Conservation (phyloP, 1,284 basidiomycete genomes). For the Austroboletus niveus region DNA sequence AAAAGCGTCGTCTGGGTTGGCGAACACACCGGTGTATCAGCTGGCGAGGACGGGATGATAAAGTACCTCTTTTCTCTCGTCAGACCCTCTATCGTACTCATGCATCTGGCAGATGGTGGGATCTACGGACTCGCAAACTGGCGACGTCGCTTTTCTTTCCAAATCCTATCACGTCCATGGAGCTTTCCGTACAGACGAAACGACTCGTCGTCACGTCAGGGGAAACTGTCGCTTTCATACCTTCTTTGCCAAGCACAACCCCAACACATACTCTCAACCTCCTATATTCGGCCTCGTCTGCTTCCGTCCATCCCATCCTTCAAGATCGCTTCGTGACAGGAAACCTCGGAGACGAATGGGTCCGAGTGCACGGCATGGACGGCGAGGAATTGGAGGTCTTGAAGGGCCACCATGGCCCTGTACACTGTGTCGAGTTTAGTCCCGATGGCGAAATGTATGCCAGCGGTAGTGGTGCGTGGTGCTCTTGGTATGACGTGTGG, state of each 20-base stretch:
- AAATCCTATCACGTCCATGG: constrained; percentile 90
- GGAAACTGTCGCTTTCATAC: constrained; percentile 87
- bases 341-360: constrained; percentile 92
- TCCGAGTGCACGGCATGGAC: constrained; percentile 89
- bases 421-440: constrained; percentile 90
- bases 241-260: constrained; percentile 55
- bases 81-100: constrained; percentile 8
- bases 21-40: constrained; percentile 82
- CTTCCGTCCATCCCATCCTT: constrained; percentile 86
- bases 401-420: constrained; percentile 98
- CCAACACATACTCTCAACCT: constrained; percentile 68
- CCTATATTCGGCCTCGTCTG: constrained; percentile 84
- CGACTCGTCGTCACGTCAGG: constrained; percentile 90
- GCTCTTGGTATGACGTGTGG: constrained; percentile 5
- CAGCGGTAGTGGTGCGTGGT: constrained; percentile 82
- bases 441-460: constrained; percentile 99
- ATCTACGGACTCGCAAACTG: constrained; percentile 75
- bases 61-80: constrained; percentile 54
- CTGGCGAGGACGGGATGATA: constrained; percentile 88
- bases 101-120: constrained; percentile 81
- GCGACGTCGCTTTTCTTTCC: constrained; percentile 74
- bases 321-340: constrained; percentile 94
- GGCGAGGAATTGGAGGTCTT: constrained; percentile 89
- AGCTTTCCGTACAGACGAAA: constrained; percentile 81
- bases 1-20: constrained; percentile 94